These are phyloP conservation scores for Acanthamoeba sp. DNA, from an alignment of 208 protist species.

Conservation along the genomic window DNA sequence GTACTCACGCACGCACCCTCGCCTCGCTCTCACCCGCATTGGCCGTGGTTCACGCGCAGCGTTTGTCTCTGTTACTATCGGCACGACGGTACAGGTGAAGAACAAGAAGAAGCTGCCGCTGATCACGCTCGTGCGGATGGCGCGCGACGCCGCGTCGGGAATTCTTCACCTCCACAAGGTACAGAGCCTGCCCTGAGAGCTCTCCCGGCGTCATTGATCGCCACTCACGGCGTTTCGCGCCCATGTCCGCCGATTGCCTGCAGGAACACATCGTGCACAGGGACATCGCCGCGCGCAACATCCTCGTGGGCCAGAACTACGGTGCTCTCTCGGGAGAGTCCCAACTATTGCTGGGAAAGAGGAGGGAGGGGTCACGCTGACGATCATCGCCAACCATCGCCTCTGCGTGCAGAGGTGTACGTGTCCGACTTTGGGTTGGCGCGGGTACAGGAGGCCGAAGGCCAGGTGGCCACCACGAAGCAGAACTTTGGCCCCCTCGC, in stretches of 20 bases:
- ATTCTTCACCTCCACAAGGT: slow-evolving; percentile 75
- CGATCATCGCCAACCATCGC: no score
- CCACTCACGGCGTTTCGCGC: no score
- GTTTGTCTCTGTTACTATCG: no score
- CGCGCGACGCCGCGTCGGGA: slow-evolving; percentile 54
- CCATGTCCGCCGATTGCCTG: no score
- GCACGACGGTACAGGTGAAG: slow-evolving; percentile 49
- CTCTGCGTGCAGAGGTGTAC: slow-evolving; percentile 41
- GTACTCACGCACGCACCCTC: no score
- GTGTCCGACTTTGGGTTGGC: slow-evolving; percentile 67
- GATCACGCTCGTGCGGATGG: slow-evolving; percentile 38
- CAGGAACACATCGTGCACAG: slow-evolving; percentile 51
- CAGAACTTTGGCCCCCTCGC: slow-evolving; percentile 50
- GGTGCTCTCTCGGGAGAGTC: background rate
- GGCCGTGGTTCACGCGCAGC: no score
- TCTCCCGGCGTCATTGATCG: no score
- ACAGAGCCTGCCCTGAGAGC: no score
- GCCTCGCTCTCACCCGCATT: no score
- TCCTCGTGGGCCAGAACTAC: slow-evolving; percentile 61
- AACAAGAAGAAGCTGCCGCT: slow-evolving; percentile 66
- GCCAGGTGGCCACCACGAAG: slow-evolving; percentile 2
- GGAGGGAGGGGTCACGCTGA: no score
- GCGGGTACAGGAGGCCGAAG: background rate
- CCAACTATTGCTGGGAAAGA: no score
- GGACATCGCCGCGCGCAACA: slow-evolving; percentile 64